phyloP scores from a whole-genome alignment of 2,329 filamentous ascomycete species.

The Lachnellula arida region DNA sequence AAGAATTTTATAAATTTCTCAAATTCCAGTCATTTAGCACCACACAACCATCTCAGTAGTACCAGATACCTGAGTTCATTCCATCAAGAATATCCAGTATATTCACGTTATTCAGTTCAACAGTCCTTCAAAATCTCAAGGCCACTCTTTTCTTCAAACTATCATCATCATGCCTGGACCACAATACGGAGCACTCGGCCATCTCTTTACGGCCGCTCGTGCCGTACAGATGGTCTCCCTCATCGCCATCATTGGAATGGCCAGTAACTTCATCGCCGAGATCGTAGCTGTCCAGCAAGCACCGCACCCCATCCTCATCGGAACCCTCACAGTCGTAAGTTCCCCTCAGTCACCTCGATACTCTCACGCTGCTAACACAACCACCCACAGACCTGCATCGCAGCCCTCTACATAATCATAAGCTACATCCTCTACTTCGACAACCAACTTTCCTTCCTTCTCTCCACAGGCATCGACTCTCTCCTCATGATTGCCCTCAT shows the following conservation, averaged over 20 bases:
- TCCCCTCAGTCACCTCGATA: neutral
- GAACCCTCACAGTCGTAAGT: constrained; percentile 74
- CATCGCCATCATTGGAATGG: constrained; percentile 73
- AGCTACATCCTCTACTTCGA: constrained; percentile 80
- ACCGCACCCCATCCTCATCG: constrained; percentile 69
- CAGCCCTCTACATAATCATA: constrained; percentile 73
- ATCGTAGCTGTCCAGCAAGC: constrained; percentile 63
- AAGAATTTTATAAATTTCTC: neutral
- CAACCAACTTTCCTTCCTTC: constrained; percentile 68
- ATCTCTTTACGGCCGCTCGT: constrained; percentile 71
- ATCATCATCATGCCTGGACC: constrained; percentile 18
- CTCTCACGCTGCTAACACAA: constrained; percentile 18
- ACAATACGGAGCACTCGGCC: constrained; percentile 61
- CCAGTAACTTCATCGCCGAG: constrained; percentile 74
- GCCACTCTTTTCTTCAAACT: neutral
- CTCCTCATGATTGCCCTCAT: constrained; percentile 71
- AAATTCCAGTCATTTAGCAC: neutral
- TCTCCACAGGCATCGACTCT: constrained; percentile 61
- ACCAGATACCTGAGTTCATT: neutral
- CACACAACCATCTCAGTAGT: neutral
- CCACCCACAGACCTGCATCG: constrained; percentile 62
- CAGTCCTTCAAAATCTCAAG: neutral
- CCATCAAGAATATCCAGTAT: neutral
- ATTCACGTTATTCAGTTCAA: neutral
- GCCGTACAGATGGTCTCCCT: constrained; percentile 67